These are phyloP conservation scores for Blepharisma stoltei DNA, from an alignment of 73 alveolate species.

Conservation along the genomic window DNA sequence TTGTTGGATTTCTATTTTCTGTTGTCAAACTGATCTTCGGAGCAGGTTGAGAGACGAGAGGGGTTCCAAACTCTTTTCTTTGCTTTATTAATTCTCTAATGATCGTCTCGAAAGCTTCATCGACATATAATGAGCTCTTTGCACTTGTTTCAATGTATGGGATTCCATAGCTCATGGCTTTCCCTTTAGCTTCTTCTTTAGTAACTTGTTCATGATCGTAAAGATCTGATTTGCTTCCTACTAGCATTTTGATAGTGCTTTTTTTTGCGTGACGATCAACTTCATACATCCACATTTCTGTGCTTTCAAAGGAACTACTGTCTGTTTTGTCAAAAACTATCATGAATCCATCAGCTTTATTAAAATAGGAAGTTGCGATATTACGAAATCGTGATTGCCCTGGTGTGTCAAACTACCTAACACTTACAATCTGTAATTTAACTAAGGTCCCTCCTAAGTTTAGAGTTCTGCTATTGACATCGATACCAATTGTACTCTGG, in stretches of 20 bases:
- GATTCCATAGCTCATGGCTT: conserved; percentile 6
- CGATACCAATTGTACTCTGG: conserved; percentile 59
- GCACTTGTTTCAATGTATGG: conserved; percentile 15
- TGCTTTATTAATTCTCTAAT: too few species aligned
- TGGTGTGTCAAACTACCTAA: conserved; percentile 5
- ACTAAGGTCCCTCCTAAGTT: conserved; percentile 46
- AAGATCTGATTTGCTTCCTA: conserved; percentile 55
- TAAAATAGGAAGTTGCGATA: neutral
- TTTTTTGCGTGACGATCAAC: conserved; percentile 45
- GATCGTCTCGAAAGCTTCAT: too few species aligned
- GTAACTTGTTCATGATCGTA: conserved; percentile 39
- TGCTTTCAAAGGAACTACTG: too few species aligned
- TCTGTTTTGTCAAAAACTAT: too few species aligned
- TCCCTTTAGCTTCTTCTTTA: conserved; percentile 33
- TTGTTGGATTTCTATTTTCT: too few species aligned
- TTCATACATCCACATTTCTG: too few species aligned
- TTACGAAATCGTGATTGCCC: neutral
- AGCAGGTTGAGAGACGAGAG: too few species aligned
- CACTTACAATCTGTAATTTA: too few species aligned
- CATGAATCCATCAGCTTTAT: too few species aligned
- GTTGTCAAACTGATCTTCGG: too few species aligned
- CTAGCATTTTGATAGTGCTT: conserved; percentile 30
- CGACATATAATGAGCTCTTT: too few species aligned
- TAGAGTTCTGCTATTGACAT: conserved; percentile 52
- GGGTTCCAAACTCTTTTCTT: too few species aligned